Conservation (phyloP, 805 yeast species). For the Barnettozyma siamensis region DNA sequence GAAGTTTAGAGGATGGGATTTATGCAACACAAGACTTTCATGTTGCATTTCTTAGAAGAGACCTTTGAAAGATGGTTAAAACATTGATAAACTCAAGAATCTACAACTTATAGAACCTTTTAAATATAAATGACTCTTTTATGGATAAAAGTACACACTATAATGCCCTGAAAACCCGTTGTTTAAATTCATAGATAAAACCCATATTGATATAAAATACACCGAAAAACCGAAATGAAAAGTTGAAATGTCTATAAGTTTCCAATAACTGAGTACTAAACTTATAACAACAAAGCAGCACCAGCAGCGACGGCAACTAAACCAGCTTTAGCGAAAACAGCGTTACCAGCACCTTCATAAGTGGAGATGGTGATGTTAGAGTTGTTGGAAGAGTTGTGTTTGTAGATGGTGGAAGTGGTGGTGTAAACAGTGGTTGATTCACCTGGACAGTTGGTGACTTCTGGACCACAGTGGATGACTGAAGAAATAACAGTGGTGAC, state of each 20-base stretch:
- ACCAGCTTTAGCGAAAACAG: conserved; percentile 24
- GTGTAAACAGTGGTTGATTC: not conserved
- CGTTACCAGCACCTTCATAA: conserved; percentile 26
- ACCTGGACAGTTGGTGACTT: conserved; percentile 14
- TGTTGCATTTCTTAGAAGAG: conserved; percentile 13
- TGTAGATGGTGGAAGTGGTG: conserved; percentile 1
- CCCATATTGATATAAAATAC: not conserved
- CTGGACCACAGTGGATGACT: conserved; percentile 15
- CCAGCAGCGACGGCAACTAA: conserved; percentile 27
- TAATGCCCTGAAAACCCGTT: not conserved
- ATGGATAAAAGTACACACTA: not conserved
- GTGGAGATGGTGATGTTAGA: conserved; percentile 23
- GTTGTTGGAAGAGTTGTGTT: conserved; percentile 7
- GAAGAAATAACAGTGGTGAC: conserved; percentile 7
- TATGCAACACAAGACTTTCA: conserved; percentile 19
- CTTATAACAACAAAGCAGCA: conserved; percentile 27
- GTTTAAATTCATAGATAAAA: not conserved
- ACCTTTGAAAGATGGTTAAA: not conserved
- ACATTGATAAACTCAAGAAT: too few species aligned
- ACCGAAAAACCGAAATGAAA: not conserved
- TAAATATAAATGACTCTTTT: not conserved
- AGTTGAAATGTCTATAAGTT: not conserved
- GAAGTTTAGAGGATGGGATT: conserved; percentile 16
- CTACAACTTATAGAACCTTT: not conserved
- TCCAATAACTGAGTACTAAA: not conserved